Evolutionary conservation across 192 early-diverging fungal species (phyloP).

Genomic region (Allomyces macrogynus): DNA sequence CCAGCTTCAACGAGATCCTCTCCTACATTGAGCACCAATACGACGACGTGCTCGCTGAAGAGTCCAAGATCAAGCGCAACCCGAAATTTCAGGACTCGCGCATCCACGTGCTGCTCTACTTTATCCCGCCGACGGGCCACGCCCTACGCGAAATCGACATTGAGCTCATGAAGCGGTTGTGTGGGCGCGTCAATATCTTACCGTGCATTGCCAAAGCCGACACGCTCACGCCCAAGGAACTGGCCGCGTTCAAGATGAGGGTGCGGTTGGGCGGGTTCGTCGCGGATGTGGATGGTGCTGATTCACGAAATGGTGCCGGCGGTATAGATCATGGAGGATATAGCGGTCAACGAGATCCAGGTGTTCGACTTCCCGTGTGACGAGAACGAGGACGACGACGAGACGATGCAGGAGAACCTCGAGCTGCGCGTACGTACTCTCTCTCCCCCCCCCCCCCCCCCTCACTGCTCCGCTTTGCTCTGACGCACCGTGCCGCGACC

Average conservation of each 20-base stretch:
- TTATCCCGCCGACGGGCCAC: constrained; percentile 93
- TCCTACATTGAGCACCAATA: constrained; percentile 85
- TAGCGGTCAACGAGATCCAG: constrained; percentile 82
- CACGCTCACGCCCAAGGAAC: constrained; percentile 67
- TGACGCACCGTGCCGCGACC: too few relatives aligned
- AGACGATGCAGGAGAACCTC: constrained; percentile 92
- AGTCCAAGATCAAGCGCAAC: constrained; percentile 63
- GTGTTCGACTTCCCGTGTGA: constrained; percentile 96
- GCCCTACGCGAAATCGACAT: constrained; percentile 88
- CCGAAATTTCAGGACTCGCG: constrained; percentile 85
- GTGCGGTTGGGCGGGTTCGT: constrained; percentile 16
- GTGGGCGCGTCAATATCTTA: constrained; percentile 82
- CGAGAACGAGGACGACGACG: constrained; percentile 93
- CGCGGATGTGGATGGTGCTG: too few relatives aligned
- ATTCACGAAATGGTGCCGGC: too few relatives aligned
- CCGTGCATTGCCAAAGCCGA: constrained; percentile 89
- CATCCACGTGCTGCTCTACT: constrained; percentile 90
- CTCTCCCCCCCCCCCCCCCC: neutral
- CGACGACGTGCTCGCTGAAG: constrained; percentile 81
- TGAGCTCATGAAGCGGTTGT: constrained; percentile 78
- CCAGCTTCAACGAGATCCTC: constrained; percentile 78
- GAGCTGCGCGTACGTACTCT: constrained; percentile 47
- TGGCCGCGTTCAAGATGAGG: constrained; percentile 69
- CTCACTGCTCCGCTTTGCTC: constrained; percentile 5
- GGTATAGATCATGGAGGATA: constrained; percentile 74